phyloP scores from a whole-genome alignment of 73 alveolate genomes.

The Symbiodinium natans region DNA sequence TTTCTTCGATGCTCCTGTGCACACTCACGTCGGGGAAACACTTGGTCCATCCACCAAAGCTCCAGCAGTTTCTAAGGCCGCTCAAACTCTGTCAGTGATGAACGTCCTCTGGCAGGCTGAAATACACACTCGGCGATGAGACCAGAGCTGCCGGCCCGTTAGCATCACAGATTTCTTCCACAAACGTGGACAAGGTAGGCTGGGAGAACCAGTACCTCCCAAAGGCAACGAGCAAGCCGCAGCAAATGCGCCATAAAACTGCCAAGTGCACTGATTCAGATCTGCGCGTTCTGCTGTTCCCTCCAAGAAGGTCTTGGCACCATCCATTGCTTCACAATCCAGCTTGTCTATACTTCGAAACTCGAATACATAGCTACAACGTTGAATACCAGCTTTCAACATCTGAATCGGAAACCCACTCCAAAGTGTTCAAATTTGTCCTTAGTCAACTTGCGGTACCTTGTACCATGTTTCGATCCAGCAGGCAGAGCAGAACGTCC shows the following conservation, averaged over 20 bases:
- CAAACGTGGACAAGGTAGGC: conserved; percentile 42
- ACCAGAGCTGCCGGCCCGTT: conserved; percentile 54
- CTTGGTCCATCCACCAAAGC: neutral
- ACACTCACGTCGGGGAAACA: neutral
- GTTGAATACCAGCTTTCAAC: too few relatives aligned
- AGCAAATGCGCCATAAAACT: neutral
- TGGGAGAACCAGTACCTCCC: conserved; percentile 86
- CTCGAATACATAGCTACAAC: neutral
- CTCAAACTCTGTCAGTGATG: neutral
- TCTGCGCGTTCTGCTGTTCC: conserved; percentile 73
- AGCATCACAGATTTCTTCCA: conserved; percentile 37
- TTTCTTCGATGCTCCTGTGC: neutral
- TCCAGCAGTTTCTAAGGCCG: neutral
- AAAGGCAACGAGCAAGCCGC: neutral
- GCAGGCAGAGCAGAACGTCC: too few relatives aligned
- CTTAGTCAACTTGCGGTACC: too few relatives aligned
- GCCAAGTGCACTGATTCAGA: conserved; percentile 11
- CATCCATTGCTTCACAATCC: conserved; percentile 19
- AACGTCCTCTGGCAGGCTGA: conserved; percentile 52
- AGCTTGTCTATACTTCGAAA: neutral
- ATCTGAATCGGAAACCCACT: too few relatives aligned
- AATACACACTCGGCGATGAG: conserved; percentile 56
- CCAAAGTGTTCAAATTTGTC: too few relatives aligned
- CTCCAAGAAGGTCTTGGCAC: conserved; percentile 57
- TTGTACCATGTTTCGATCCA: too few relatives aligned